Percentiles rank a stretch among this genome's conserved stretches.
These are phyloP conservation scores for Pestalotiopsis sp. DNA, from an alignment of 2,329 filamentous ascomycete species.

Conservation along the genomic window DNA sequence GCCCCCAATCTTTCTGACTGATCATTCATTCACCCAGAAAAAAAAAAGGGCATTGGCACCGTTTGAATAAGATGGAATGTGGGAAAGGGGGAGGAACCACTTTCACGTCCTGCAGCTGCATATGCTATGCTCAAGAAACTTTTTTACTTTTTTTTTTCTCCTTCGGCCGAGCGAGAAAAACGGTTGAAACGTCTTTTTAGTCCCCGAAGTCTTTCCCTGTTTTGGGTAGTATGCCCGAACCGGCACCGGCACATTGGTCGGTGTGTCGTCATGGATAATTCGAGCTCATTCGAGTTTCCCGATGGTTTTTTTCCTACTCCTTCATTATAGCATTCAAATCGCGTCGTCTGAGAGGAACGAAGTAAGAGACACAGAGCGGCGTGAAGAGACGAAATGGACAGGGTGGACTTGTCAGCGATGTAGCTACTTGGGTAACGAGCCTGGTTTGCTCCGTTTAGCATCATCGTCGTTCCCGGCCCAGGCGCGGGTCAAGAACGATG, in stretches of 20 bases:
- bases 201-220: constrained; percentile 7
- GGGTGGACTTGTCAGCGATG: no score
- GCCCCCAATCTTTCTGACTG: no score
- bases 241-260: not conserved
- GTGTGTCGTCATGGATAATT: constrained; percentile 4
- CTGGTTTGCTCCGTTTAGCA: no score
- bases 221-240: constrained; percentile 5
- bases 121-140: not conserved
- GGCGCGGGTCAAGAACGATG: no score
- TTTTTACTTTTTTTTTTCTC: not conserved
- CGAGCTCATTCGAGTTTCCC: not conserved
- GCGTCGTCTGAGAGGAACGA: no score
- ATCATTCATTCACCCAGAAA: no score
- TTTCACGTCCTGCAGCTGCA: not conserved
- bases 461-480: no score
- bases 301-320: not conserved
- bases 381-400: no score
- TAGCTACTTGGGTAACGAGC: no score
- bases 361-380: no score
- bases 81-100: not conserved
- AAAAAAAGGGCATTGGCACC: not conserved
- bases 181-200: constrained; percentile 14
- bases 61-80: not conserved
- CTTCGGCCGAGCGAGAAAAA: not conserved
- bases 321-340: not conserved